Percentiles rank a stretch among this genome's conserved stretches.
phyloP scores from a whole-genome alignment of 192 early-diverging fungal species.

The Thoreauomyces humboldtii region DNA sequence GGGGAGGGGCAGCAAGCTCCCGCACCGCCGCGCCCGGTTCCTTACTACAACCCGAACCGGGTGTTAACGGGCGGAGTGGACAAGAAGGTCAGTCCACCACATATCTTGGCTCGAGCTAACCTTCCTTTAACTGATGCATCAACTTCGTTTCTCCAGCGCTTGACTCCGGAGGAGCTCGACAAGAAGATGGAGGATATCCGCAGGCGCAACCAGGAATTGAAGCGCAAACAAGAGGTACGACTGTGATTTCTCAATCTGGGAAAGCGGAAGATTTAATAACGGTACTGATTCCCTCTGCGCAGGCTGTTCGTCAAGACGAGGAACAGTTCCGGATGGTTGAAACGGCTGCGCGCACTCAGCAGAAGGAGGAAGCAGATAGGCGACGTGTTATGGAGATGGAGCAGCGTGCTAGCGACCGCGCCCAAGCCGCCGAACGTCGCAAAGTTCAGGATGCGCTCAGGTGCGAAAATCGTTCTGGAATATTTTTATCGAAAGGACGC shows the following conservation, averaged over 20 bases:
- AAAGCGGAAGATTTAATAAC: neutral
- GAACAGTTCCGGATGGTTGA: neutral
- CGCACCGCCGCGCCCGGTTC: neutral
- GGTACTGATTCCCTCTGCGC: neutral
- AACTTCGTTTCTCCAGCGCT: conserved; percentile 9
- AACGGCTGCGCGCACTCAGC: neutral
- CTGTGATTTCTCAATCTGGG: neutral
- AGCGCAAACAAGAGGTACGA: conserved; percentile 17
- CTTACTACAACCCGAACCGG: conserved; percentile 17
- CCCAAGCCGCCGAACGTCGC: neutral
- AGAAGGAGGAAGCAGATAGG: neutral
- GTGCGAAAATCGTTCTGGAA: conserved; percentile 3
- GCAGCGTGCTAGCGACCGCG: neutral
- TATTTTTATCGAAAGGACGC: too few species aligned
- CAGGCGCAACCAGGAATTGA: conserved; percentile 2
- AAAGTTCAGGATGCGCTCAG: conserved; percentile 5
- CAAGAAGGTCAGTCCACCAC: conserved; percentile 16
- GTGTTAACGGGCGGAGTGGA: conserved; percentile 24
- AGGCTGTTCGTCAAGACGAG: conserved; percentile 17
- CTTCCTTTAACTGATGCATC: too few species aligned
- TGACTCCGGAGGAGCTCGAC: conserved; percentile 23
- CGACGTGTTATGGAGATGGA: conserved; percentile 1
- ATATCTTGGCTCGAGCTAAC: too few species aligned
- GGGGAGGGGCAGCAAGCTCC: too few species aligned
- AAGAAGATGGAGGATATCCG: conserved; percentile 22